Evolutionary conservation across 1,284 basidiomycete genomes (phyloP).

Genomic region (Ustilago curta): DNA sequence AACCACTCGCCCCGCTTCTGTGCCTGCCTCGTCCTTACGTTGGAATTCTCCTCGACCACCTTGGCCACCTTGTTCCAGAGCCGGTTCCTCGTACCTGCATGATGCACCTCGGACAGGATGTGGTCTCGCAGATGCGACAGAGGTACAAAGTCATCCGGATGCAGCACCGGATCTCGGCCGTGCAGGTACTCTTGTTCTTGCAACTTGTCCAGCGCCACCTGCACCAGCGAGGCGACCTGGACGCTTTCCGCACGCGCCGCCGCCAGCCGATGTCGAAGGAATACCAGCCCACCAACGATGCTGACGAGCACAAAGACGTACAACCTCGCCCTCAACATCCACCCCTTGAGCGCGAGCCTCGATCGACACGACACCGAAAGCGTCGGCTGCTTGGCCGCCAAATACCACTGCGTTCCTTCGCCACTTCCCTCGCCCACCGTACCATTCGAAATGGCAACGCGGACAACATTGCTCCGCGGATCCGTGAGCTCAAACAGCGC

Average conservation of each 20-base stretch:
- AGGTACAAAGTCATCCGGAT: conserved; percentile 83
- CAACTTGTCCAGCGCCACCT: conserved; percentile 48
- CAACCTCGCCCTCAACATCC: conserved; percentile 36
- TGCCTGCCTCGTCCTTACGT: conserved; percentile 87
- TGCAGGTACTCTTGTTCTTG: conserved; percentile 77
- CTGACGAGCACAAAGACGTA: conserved; percentile 30
- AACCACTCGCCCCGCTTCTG: conserved; percentile 82
- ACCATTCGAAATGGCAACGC: conserved; percentile 24
- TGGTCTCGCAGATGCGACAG: conserved; percentile 91
- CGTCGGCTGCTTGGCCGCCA: conserved; percentile 38
- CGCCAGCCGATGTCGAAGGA: conserved; percentile 31
- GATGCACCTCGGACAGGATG: conserved; percentile 84
- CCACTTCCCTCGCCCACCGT: not conserved
- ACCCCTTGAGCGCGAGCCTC: conserved; percentile 39
- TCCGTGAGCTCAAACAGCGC: conserved; percentile 58
- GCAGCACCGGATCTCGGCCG: conserved; percentile 83
- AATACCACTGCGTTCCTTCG: conserved; percentile 21
- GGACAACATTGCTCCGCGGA: conserved; percentile 40
- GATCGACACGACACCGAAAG: conserved; percentile 44
- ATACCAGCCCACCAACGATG: conserved; percentile 4
- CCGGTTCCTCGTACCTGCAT: conserved; percentile 76
- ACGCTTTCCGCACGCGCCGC: conserved; percentile 18
- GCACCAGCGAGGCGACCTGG: conserved; percentile 46
- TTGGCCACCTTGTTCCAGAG: conserved; percentile 89
- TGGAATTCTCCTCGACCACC: conserved; percentile 91